Base-by-base conservation (phyloP, 495 filamentous ascomycete genomes). In the Chaetomidium leptoderma region DNA sequence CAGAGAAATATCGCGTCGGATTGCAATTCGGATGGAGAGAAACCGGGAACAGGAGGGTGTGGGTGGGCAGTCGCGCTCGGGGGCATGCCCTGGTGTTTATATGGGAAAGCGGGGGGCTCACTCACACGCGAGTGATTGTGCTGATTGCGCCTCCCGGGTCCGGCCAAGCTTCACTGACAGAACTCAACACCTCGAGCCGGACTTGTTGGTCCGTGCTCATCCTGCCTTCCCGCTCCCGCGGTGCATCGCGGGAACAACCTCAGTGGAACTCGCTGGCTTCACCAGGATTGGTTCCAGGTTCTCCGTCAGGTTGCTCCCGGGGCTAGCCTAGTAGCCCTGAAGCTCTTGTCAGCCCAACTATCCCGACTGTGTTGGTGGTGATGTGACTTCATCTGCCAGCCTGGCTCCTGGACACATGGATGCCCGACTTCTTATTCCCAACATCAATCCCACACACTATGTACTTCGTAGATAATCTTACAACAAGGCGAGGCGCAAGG, bases 81-180 rank as follows among this genome's bases (percentile, higher is more conserved):
- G 70, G 73, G 72, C 66, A 66, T 67, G 73, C 65, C 68, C 67
- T 63, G 58, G 66, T 72, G 70, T 73, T 77, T 75, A 76, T 77
- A 77, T 77, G 76, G 56, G 65, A 69, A 59, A 70, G 65, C 69
- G 72, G 75, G 75, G 55, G 57, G 30, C 58, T 61, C 50, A 49
- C 58, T 63, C 66, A 32, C 63, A 64, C 60, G 58, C 53, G 67
- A 72, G 68, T 71, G 67, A 70, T 66, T 69, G 64, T 33, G 44
- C 44, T 46, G 45, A 48, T 48, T 48, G 29, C 26, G 45, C 45
- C 45, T 19, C 45, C 27, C 45, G 21, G 7, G 27, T 26, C 26
- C 39, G 26, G 16, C n/a, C n/a, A n/a, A n/a, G n/a, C n/a, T n/a
- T n/a, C n/a, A n/a, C n/a, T n/a, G n/a, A n/a, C n/a, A n/a, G n/a